Percentiles rank a stretch among this genome's conserved stretches.
phyloP scores from a whole-genome alignment of 2,329 filamentous ascomycete species.

The Microdochium paspali region DNA sequence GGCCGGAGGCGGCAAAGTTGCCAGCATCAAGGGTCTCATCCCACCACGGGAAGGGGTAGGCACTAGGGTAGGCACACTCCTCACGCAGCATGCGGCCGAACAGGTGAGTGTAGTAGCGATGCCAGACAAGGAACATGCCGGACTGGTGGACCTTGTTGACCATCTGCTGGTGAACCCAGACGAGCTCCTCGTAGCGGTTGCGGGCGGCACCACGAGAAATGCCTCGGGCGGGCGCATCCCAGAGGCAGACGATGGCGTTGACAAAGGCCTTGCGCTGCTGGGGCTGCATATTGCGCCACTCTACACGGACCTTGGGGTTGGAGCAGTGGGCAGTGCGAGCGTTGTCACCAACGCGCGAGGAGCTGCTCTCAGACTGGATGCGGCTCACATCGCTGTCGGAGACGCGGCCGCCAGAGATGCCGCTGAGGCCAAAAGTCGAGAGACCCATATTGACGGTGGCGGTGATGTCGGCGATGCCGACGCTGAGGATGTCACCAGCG shows the following conservation, averaged over 20 bases:
- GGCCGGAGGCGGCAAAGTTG: constrained; percentile 14
- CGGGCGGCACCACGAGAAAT: constrained; percentile 3
- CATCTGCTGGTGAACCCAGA: constrained; percentile 19
- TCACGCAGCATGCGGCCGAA: constrained; percentile 19
- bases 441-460: not conserved
- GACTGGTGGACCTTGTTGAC: constrained; percentile 20
- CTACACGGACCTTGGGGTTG: not conserved
- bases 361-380: not conserved
- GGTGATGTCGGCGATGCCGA: not conserved
- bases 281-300: constrained; percentile 1
- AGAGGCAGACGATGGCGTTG: not conserved
- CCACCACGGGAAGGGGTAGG: constrained; percentile 21
- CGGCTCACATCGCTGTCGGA: not conserved
- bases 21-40: constrained; percentile 24
- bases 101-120: constrained; percentile 21
- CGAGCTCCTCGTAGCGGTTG: constrained; percentile 23
- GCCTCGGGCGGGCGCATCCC: not conserved
- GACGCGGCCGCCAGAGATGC: not conserved
- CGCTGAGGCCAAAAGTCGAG: not conserved
- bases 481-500: not conserved
- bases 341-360: not conserved
- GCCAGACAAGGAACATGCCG: constrained; percentile 21
- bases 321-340: not conserved
- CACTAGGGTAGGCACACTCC: constrained; percentile 18
- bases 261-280: not conserved